phyloP scores from a whole-genome alignment of 2,329 filamentous ascomycete species.

The Aspergillus ruber region DNA sequence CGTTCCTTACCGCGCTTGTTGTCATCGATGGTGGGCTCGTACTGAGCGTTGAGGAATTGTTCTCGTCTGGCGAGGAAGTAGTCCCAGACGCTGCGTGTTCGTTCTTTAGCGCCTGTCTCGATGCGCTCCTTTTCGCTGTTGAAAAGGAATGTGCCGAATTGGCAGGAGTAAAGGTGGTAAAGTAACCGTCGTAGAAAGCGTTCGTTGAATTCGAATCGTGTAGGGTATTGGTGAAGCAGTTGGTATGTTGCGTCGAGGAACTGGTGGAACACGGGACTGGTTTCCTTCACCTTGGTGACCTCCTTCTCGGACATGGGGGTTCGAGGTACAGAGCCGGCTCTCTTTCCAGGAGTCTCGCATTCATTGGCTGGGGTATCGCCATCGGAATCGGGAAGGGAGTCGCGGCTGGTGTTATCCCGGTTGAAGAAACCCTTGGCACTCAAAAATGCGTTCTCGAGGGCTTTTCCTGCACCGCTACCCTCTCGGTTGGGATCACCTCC shows the following conservation, averaged over 20 bases:
- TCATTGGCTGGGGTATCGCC: conserved; percentile 46
- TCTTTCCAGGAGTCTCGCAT: conserved; percentile 36
- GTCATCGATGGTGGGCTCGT: conserved; percentile 69
- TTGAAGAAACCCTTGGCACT: conserved; percentile 89
- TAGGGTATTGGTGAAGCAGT: conserved; percentile 74
- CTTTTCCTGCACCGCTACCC: conserved; percentile 52
- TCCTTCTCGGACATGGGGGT: conserved; percentile 50
- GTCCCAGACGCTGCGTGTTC: conserved; percentile 86
- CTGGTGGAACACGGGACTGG: conserved; percentile 94
- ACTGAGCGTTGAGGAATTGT: conserved; percentile 78
- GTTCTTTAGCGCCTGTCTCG: conserved; percentile 61
- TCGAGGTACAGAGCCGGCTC: conserved; percentile 25
- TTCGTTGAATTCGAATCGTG: conserved; percentile 93
- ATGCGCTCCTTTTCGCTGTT: conserved; percentile 87
- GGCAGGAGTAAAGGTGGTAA: conserved; percentile 91
- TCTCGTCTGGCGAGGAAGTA: conserved; percentile 78
- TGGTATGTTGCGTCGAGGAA: conserved; percentile 95
- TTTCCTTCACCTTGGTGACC: conserved; percentile 73
- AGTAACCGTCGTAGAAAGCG: conserved; percentile 81
- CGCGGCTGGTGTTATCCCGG: conserved; percentile 63
- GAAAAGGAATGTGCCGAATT: conserved; percentile 94
- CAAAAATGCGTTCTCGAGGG: conserved; percentile 76
- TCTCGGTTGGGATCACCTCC: conserved; percentile 45
- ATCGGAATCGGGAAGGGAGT: conserved; percentile 58
- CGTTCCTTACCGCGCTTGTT: conserved; percentile 72